These are phyloP conservation scores for Geranomyces michiganensis DNA, from an alignment of 192 early-diverging fungal species.

Conservation along the genomic window DNA sequence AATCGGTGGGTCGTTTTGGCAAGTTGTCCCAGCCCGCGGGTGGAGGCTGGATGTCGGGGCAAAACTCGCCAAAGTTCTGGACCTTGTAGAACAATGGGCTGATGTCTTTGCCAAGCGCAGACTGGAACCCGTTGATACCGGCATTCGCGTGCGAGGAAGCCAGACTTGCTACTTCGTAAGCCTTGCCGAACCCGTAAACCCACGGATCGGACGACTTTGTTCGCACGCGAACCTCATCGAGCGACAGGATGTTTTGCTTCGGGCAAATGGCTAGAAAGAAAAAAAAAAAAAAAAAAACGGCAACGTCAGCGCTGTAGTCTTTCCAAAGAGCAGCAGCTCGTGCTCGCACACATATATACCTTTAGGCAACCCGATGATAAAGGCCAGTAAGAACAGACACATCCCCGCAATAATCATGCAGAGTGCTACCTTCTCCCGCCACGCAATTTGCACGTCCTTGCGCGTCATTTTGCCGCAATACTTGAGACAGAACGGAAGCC, in stretches of 20 bases:
- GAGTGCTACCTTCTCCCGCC: constrained; percentile 91
- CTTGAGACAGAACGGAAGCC: constrained; percentile 58
- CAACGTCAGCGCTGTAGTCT: too few species aligned
- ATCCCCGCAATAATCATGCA: constrained; percentile 73
- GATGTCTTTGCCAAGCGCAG: constrained; percentile 43
- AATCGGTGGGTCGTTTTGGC: constrained; percentile 21
- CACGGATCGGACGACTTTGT: constrained; percentile 35
- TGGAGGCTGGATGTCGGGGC: constrained; percentile 36
- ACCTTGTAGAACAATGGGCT: constrained; percentile 42
- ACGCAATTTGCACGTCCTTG: constrained; percentile 85
- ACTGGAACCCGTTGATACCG: constrained; percentile 13
- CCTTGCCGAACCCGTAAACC: constrained; percentile 44
- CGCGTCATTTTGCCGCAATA: constrained; percentile 72
- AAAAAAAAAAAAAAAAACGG: too few species aligned
- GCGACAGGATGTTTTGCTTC: constrained; percentile 60
- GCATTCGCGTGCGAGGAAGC: constrained; percentile 20
- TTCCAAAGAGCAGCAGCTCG: constrained; percentile 21
- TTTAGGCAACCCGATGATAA: constrained; percentile 76
- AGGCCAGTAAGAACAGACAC: constrained; percentile 75
- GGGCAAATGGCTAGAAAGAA: constrained; percentile 38
- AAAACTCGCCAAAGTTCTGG: constrained; percentile 34
- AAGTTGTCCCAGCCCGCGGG: constrained; percentile 44
- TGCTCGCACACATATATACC: constrained; percentile 67
- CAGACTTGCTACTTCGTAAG: constrained; percentile 38
- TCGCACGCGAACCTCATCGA: constrained; percentile 37